phyloP scores from a whole-genome alignment of 805 yeast genomes.

The Lachancea sp. region DNA sequence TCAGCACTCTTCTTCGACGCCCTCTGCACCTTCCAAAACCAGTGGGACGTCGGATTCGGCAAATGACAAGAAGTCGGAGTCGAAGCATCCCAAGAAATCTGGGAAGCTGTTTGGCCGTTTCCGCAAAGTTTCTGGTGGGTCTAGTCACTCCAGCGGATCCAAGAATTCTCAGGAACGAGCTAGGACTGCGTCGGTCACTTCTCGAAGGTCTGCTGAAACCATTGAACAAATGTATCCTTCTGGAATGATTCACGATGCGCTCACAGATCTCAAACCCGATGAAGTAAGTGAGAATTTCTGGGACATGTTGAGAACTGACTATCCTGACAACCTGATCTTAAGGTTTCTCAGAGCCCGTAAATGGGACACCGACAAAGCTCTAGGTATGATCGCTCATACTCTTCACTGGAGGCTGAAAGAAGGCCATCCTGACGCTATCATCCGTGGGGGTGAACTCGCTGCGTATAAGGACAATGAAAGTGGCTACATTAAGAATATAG shows the following conservation, averaged over 20 bases:
- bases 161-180: slow-evolving; percentile 1
- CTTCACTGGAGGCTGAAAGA: slow-evolving; percentile 68
- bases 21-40: neutral
- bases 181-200: slow-evolving; percentile 15
- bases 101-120: slow-evolving; percentile 12
- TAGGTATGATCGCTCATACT: slow-evolving; percentile 67
- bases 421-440: slow-evolving; percentile 51
- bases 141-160: slow-evolving; percentile 8
- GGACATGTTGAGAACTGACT: slow-evolving; percentile 63
- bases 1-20: neutral
- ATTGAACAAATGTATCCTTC: slow-evolving; percentile 33
- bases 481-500: slow-evolving; percentile 39
- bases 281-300: slow-evolving; percentile 48
- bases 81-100: slow-evolving; percentile 11
- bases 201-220: slow-evolving; percentile 28
- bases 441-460: slow-evolving; percentile 67
- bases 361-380: slow-evolving; percentile 64
- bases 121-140: slow-evolving; percentile 7
- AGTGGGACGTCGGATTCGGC: neutral
- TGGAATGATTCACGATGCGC: slow-evolving; percentile 40
- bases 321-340: slow-evolving; percentile 71
- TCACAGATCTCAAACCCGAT: slow-evolving; percentile 47
- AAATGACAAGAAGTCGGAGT: neutral
- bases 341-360: slow-evolving; percentile 84
- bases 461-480: slow-evolving; percentile 42